Evolutionary conservation across 2,329 filamentous ascomycete species (phyloP).

Genomic region (Clonostachys byssicola): DNA sequence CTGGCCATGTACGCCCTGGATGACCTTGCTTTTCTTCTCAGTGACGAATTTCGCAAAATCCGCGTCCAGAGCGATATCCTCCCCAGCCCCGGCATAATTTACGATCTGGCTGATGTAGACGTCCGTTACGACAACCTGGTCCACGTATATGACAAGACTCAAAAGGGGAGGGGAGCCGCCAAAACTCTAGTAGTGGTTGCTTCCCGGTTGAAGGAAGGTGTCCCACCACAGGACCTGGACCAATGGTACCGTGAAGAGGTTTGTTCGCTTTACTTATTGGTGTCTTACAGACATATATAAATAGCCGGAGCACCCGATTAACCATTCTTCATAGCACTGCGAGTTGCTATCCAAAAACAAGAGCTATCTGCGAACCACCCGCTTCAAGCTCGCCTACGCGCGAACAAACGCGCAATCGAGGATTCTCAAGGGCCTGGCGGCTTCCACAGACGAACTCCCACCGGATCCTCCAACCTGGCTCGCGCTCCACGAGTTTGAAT

Average conservation of each 20-base stretch:
- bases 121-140: constrained; percentile 11
- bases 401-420: constrained; percentile 12
- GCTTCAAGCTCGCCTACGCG: constrained; percentile 11
- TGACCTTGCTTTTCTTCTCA: constrained; percentile 23
- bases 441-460: constrained; percentile 6
- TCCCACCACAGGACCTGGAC: constrained; percentile 11
- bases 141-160: constrained; percentile 12
- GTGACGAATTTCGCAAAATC: constrained; percentile 24
- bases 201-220: constrained; percentile 2
- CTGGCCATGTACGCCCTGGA: constrained; percentile 27
- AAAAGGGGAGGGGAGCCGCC: constrained; percentile 10
- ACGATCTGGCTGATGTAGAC: constrained; percentile 13
- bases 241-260: constrained; percentile 14
- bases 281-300: no score
- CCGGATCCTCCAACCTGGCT: constrained; percentile 11
- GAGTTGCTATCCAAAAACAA: constrained; percentile 3
- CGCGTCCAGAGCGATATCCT: constrained; percentile 20
- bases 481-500: constrained; percentile 4
- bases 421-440: constrained; percentile 10
- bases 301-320: no score
- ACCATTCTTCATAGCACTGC: background rate
- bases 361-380: constrained; percentile 14
- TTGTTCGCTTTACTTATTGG: background rate
- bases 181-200: constrained; percentile 1
- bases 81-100: constrained; percentile 10